These are phyloP conservation scores for Penicillium freii DNA, from an alignment of 2,329 filamentous ascomycete species.

Conservation along the genomic window DNA sequence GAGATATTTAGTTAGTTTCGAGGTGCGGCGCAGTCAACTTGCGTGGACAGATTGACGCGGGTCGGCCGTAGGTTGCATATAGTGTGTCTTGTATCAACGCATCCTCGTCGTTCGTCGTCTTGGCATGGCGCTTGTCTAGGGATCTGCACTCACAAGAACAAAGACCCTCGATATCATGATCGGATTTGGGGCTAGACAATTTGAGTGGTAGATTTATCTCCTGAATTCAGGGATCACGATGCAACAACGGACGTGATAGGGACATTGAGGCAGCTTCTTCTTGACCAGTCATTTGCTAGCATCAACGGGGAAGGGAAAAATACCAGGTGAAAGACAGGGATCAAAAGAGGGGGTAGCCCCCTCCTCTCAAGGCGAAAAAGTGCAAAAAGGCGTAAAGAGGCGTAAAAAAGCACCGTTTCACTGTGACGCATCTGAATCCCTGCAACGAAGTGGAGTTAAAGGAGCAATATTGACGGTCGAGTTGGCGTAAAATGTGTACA, in stretches of 20 bases:
- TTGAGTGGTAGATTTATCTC: neutral
- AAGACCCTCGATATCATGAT: slow-evolving; percentile 7
- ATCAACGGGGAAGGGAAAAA: slow-evolving; percentile 3
- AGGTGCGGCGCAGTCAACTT: slow-evolving; percentile 26
- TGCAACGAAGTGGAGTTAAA: slow-evolving; percentile 21
- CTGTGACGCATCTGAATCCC: slow-evolving; percentile 20
- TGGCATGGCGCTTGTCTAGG: slow-evolving; percentile 34
- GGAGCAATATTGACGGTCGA: neutral
- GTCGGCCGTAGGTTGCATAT: slow-evolving; percentile 15
- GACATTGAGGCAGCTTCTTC: neutral
- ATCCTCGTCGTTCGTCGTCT: slow-evolving; percentile 26
- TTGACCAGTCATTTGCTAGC: neutral
- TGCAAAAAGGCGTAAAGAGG: slow-evolving; percentile 10
- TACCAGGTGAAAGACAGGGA: slow-evolving; percentile 17
- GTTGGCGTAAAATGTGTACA: neutral
- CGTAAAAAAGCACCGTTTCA: slow-evolving; percentile 17
- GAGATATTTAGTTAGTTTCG: slow-evolving; percentile 3
- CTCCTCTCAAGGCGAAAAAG: slow-evolving; percentile 6
- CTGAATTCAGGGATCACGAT: neutral
- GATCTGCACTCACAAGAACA: slow-evolving; percentile 20
- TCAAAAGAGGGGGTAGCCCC: slow-evolving; percentile 20
- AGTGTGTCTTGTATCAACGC: slow-evolving; percentile 15
- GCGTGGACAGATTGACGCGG: slow-evolving; percentile 17
- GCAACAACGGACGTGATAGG: neutral
- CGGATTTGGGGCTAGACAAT: neutral